phyloP scores from a whole-genome alignment of 2,329 filamentous ascomycete species.

The Neopestalotiopsis sp. region DNA sequence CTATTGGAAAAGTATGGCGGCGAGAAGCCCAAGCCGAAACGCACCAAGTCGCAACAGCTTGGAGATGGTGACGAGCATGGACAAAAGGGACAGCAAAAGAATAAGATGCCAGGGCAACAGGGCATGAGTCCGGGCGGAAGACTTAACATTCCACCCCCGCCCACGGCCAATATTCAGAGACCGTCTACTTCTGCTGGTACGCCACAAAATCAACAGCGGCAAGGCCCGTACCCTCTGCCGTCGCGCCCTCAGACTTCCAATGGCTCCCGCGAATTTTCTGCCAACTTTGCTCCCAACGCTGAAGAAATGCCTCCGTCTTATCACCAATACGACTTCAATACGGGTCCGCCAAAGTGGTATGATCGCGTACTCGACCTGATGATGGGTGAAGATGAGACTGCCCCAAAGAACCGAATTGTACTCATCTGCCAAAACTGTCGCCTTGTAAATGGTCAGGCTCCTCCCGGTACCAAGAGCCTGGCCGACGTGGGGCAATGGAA shows the following conservation, averaged over 20 bases:
- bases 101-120: slow-evolving; percentile 30
- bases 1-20: slow-evolving; percentile 93
- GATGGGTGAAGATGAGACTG: slow-evolving; percentile 92
- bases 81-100: slow-evolving; percentile 32
- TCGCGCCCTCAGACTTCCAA: slow-evolving; percentile 24
- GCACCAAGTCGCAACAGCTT: slow-evolving; percentile 36
- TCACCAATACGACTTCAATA: slow-evolving; percentile 40
- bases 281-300: slow-evolving; percentile 79
- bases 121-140: slow-evolving; percentile 39
- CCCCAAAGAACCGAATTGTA: slow-evolving; percentile 87
- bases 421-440: slow-evolving; percentile 84
- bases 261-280: slow-evolving; percentile 46
- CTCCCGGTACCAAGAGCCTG: slow-evolving; percentile 78
- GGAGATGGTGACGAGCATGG: slow-evolving; percentile 27
- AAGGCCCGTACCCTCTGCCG: slow-evolving; percentile 2
- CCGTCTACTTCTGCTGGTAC: slow-evolving; percentile 36
- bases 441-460: slow-evolving; percentile 94
- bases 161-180: slow-evolving; percentile 67
- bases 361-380: slow-evolving; percentile 91
- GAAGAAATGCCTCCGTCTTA: slow-evolving; percentile 44
- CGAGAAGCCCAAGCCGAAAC: slow-evolving; percentile 52
- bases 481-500: slow-evolving; percentile 87
- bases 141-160: slow-evolving; percentile 60
- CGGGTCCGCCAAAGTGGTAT: slow-evolving; percentile 75
- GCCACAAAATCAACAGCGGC: slow-evolving; percentile 31